Conservation (phyloP, 306 rosid species). For the Benincasa hispida region DNA sequence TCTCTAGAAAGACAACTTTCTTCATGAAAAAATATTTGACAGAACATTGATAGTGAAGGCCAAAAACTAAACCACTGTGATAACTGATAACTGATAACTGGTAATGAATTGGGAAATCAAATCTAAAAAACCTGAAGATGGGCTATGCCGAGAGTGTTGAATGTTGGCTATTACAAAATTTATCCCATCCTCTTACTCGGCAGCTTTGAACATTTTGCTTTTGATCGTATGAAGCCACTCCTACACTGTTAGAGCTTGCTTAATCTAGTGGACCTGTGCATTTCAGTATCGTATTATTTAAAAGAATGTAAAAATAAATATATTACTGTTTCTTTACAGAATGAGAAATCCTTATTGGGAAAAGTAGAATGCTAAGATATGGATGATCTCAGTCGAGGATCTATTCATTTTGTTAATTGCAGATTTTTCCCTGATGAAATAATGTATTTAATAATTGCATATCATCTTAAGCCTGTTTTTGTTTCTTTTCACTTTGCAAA, state of each 20-base stretch:
- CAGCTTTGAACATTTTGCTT: background rate
- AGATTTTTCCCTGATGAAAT: background rate
- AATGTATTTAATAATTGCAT: background rate
- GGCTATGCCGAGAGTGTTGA: background rate
- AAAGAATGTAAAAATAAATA: background rate
- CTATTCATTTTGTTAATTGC: background rate
- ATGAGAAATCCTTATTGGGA: background rate
- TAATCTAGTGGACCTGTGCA: background rate
- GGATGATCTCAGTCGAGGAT: background rate
- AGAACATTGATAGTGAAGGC: background rate
- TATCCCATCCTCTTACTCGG: background rate
- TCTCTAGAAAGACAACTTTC: no score
- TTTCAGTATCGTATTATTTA: background rate
- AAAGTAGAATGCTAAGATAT: background rate
- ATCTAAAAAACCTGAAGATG: background rate
- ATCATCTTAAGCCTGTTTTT: background rate
- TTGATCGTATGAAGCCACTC: background rate
- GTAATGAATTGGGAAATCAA: background rate
- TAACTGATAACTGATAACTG: background rate
- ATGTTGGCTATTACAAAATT: background rate
- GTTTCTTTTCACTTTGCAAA: background rate
- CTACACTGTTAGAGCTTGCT: background rate
- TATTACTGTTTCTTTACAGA: background rate
- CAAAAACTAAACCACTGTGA: background rate
- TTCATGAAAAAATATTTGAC: no score